phyloP scores from a whole-genome alignment of 495 filamentous ascomycete genomes.

The Annulohypoxylon maeteangense region DNA sequence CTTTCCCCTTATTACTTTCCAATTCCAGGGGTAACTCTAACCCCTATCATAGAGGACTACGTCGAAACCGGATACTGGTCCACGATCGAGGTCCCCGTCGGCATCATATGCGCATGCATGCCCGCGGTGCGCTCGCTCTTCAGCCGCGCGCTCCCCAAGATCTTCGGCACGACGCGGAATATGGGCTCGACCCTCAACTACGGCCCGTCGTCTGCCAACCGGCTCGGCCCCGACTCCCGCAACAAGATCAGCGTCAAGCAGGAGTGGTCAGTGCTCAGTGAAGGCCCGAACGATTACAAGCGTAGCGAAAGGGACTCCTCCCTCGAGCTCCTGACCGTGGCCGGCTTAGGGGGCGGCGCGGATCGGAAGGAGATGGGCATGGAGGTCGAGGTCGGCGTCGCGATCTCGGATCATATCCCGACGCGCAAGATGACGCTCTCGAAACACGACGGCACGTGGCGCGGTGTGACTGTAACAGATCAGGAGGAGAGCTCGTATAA shows the following conservation, averaged over 20 bases:
- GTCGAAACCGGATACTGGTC: constrained; percentile 55
- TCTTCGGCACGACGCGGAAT: constrained; percentile 41
- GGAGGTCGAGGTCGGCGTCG: neutral
- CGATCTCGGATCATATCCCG: neutral
- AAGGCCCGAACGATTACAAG: constrained; percentile 11
- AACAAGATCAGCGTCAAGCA: constrained; percentile 36
- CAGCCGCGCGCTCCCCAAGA: constrained; percentile 35
- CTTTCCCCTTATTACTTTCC: neutral
- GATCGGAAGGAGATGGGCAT: neutral
- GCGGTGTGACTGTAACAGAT: constrained; percentile 22
- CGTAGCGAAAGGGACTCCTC: constrained; percentile 14
- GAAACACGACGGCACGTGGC: constrained; percentile 33
- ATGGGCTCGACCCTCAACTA: constrained; percentile 28
- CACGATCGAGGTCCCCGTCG: constrained; percentile 55
- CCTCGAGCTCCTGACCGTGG: constrained; percentile 32
- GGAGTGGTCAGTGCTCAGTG: constrained; percentile 40
- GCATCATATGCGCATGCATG: constrained; percentile 55
- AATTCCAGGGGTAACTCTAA: neutral
- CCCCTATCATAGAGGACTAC: constrained; percentile 45
- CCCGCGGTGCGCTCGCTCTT: constrained; percentile 52
- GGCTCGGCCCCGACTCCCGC: constrained; percentile 14
- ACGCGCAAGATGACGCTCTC: constrained; percentile 38
- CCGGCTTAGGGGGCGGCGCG: neutral
- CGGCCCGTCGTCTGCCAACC: constrained; percentile 20
- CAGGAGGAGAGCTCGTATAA: constrained; percentile 24